A percentile compares a stretch with the other conserved stretches of the same genome.
These are phyloP conservation scores for Helminthosporium solani DNA, from an alignment of 2,329 filamentous ascomycete genomes.

Conservation along the genomic window DNA sequence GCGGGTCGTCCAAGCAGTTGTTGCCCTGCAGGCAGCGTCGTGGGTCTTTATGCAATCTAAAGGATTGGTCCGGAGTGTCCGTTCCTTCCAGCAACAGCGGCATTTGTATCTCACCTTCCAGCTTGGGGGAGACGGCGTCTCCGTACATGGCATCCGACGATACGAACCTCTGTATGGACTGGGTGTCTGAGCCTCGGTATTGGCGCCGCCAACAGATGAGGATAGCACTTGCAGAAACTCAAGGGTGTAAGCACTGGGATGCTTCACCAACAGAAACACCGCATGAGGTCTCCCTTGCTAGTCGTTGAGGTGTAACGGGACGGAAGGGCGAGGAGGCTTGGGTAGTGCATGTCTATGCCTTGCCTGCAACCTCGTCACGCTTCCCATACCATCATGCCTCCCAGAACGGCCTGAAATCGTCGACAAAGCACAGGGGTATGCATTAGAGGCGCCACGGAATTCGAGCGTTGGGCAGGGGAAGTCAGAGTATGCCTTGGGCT, in stretches of 20 bases:
- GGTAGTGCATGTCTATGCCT: not conserved
- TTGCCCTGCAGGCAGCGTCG: not conserved
- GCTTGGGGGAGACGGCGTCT: not conserved
- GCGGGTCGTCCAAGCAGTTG: not conserved
- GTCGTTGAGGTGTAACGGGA: not conserved
- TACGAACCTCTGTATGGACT: not conserved
- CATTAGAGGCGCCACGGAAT: not conserved
- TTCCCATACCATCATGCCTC: not conserved
- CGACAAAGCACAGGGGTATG: not conserved
- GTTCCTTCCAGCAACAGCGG: not conserved
- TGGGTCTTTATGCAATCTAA: not conserved
- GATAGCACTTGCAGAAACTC: not conserved
- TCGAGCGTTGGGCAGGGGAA: not conserved
- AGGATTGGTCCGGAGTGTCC: conserved; percentile 2
- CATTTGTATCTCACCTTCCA: not conserved
- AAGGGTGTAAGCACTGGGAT: not conserved
- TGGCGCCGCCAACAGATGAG: not conserved
- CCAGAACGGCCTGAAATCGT: not conserved
- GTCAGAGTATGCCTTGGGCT: not conserved
- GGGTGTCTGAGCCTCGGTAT: not conserved
- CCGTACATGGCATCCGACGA: not conserved
- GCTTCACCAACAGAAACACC: not conserved
- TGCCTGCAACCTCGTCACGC: conserved; percentile 1
- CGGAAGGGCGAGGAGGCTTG: not conserved
- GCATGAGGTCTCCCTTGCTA: not conserved